Conservation (phyloP, 306 rosid species). For the Prinsepia uniflora region DNA sequence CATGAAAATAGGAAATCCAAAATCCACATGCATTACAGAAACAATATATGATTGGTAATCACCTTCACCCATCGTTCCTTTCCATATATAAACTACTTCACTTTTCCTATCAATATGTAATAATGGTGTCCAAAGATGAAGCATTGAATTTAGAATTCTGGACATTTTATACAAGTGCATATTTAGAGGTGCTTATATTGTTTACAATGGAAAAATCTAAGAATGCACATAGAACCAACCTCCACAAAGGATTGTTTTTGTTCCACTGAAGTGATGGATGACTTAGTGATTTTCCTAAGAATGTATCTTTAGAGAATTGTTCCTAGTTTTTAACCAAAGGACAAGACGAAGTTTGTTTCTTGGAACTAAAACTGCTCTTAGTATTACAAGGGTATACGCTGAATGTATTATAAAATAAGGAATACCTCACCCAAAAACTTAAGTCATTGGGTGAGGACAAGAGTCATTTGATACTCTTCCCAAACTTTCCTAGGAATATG, state of each 20-base stretch:
- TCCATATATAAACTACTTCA: background rate
- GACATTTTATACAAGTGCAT: background rate
- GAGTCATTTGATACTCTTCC: background rate
- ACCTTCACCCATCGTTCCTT: background rate
- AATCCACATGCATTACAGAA: too few relatives aligned
- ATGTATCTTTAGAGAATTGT: background rate
- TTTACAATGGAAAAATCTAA: background rate
- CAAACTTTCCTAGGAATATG: background rate
- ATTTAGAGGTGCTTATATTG: background rate
- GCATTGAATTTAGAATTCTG: background rate
- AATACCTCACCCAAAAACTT: background rate
- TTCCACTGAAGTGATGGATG: too few relatives aligned
- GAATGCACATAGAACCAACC: background rate
- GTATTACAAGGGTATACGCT: background rate
- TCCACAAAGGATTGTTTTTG: too few relatives aligned
- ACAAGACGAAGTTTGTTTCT: background rate
- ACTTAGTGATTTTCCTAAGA: too few relatives aligned
- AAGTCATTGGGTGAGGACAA: background rate
- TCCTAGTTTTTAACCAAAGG: background rate
- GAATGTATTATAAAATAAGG: background rate
- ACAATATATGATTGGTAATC: background rate
- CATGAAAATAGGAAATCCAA: background rate
- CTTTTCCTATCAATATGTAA: background rate
- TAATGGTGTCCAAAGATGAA: background rate
- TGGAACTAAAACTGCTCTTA: background rate